Base-by-base conservation (phyloP, 768 basidiomycete genomes). In the Leccinum sublutescens region DNA sequence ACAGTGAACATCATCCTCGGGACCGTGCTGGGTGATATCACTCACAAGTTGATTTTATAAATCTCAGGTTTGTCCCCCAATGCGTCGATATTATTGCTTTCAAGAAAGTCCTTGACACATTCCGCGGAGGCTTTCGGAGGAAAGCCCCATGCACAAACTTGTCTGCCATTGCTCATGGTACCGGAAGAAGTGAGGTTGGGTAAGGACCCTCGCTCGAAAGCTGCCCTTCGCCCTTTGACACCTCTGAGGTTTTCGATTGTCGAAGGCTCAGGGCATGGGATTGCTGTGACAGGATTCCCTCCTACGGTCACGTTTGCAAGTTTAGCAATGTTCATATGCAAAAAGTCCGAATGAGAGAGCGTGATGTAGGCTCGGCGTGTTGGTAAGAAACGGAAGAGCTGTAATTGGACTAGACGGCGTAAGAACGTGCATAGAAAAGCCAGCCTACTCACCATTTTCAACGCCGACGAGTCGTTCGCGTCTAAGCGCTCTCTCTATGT, bases 81-180 rank as follows among this genome's bases (percentile, higher is more conserved):
- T 21, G 61, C 70, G 17, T 76, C 77, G 14, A 88, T 62, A 51
- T 80, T 72, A 64, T 77, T 85, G 34, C 65, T 70, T n/a, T 71
- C 71, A 45, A 89, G 66, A 56, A 78, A 69, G 5, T 68, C 63
- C 54, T 75, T 73, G 15, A 89, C 61, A 3, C 66, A 70, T 0
- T 69, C 67, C 4, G 68, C 34, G 1, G 68, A 67, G 0, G 80
- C 66, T 63, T 70, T 84, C 3, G 80, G 82, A 0, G 88, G 86
- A 40, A 91, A 66, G 2, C 89, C 90, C 69, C 76, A 81, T 1
- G 89, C 64, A 6, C 84, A 78, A 23, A 91, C 89, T 54, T 77
- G 77, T 61, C 71, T 82, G 10, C 83, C 84, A 36, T 73, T 71
- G 48, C 81, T 77, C 51, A 85, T 69, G 15, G 81, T 77, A n/a